These are phyloP conservation scores for Collybia sp. DNA, from an alignment of 768 basidiomycete species.

Conservation along the genomic window DNA sequence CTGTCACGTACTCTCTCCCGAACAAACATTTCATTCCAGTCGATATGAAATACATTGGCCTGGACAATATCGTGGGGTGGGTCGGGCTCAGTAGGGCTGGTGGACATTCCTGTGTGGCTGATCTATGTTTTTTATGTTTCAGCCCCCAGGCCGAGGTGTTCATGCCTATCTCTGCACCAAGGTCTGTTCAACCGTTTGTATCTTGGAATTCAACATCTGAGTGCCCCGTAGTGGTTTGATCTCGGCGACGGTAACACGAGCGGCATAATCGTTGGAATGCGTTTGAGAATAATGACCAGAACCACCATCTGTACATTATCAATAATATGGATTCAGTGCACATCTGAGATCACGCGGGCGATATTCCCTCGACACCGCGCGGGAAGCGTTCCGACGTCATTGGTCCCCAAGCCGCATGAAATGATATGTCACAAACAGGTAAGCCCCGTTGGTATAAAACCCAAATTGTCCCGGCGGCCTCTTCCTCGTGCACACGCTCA, in stretches of 20 bases:
- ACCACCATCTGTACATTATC: too few relatives aligned
- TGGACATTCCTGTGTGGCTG: background rate
- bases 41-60: constrained; percentile 67
- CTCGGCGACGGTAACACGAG: constrained; percentile 51
- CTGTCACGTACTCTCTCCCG: constrained; percentile 72
- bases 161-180: constrained; percentile 79
- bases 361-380: too few relatives aligned
- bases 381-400: too few relatives aligned
- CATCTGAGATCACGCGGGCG: too few relatives aligned
- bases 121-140: background rate
- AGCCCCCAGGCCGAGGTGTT: constrained; percentile 85
- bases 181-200: constrained; percentile 38
- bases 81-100: constrained; percentile 1
- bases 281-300: too few relatives aligned
- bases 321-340: too few relatives aligned
- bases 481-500: too few relatives aligned
- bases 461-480: too few relatives aligned
- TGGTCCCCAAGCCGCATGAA: too few relatives aligned
- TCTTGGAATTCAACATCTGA: constrained; percentile 9
- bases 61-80: constrained; percentile 69
- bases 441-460: too few relatives aligned
- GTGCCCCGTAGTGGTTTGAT: constrained; percentile 48
- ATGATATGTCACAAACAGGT: too few relatives aligned
- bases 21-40: constrained; percentile 96
- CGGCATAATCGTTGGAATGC: background rate